Evolutionary conservation across 208 protist genomes (phyloP), one percentile per base, ranked within the genome.

Genomic region (Hexamita inflata): DNA sequence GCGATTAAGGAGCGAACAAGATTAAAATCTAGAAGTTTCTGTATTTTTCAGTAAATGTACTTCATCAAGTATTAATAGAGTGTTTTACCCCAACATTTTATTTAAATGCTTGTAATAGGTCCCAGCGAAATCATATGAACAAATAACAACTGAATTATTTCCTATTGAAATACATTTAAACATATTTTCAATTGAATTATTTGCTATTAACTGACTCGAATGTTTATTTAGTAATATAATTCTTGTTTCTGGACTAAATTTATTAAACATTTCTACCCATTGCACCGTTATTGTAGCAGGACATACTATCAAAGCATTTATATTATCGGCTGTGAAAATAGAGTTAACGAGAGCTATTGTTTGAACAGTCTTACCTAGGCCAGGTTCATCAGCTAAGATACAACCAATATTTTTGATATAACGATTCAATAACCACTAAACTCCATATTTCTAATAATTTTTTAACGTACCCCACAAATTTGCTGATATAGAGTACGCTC

Each of bases 41-140:
- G 19, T 42, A 66, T 76, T 76, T 34, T 66, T 76, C 34, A 76
- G 30, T 39, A 32, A 41, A 26, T 76, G 73, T 4, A 62, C 73
- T 53, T 76, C 73, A 66, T 76, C 73, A 28, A 65, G 4, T 19
- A 75, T 39, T 2, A n/a, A n/a, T n/a, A n/a, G n/a, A n/a, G n/a
- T n/a, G n/a, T n/a, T n/a, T n/a, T n/a, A n/a, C n/a, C n/a, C n/a
- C n/a, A n/a, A n/a, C n/a, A n/a, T n/a, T n/a, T n/a, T n/a, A n/a
- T n/a, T n/a, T n/a, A n/a, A n/a, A n/a, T n/a, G n/a, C n/a, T n/a
- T n/a, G n/a, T n/a, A n/a, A n/a, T n/a, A n/a, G n/a, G n/a, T n/a
- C n/a, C n/a, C n/a, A n/a, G n/a, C n/a, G n/a, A n/a, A n/a, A n/a
- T n/a, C n/a, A n/a, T n/a, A n/a, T n/a, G n/a, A n/a, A n/a, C n/a